A percentile compares a stretch with the other conserved stretches of the same genome.
Conservation (phyloP, 768 basidiomycete genomes). For the Rhodotorula taiwanensis region DNA sequence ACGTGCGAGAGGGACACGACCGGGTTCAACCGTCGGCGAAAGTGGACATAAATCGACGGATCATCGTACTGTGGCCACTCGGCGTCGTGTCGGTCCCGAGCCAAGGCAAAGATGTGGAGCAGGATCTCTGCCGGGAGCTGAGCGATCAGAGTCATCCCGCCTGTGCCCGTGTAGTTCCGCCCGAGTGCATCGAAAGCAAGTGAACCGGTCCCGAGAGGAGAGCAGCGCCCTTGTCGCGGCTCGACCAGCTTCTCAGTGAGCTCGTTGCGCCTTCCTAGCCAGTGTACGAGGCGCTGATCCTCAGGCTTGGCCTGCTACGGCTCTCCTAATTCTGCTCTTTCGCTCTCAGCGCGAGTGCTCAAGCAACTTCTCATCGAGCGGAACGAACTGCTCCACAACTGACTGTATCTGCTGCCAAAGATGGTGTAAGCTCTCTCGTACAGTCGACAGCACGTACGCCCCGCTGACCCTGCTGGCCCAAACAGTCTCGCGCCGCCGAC, state of each 20-base stretch:
- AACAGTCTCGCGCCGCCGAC: conserved; percentile 24
- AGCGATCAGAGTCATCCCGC: neutral
- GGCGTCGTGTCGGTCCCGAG: neutral
- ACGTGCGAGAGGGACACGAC: neutral
- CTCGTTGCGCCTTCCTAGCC: no score
- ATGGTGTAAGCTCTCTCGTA: neutral
- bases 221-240: no score
- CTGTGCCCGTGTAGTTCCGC: no score
- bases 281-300: no score
- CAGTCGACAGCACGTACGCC: neutral
- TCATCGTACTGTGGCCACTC: neutral
- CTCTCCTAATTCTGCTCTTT: no score
- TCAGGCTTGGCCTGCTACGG: no score
- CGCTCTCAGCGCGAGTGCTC: no score
- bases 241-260: no score
- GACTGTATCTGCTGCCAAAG: neutral
- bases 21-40: conserved; percentile 4
- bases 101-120: neutral
- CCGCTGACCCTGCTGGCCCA: neutral
- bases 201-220: no score
- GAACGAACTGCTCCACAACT: no score
- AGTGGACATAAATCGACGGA: neutral
- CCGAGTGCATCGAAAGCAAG: no score
- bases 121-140: conserved; percentile 3
- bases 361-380: no score